Conservation (phyloP, 164 flowering plant genomes). For the Dillenia turbinata region DNA sequence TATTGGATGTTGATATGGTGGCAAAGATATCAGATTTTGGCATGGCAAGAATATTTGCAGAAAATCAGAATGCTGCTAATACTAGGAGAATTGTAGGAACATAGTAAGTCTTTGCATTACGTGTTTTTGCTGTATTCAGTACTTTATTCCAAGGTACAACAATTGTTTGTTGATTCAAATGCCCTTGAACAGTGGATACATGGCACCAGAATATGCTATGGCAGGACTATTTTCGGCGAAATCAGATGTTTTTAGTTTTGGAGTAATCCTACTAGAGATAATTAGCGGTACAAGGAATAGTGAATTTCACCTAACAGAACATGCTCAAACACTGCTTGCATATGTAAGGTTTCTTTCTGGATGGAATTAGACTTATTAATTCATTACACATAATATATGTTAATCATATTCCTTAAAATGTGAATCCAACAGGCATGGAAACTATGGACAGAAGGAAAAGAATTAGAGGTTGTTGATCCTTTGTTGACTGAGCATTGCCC, state of each 20-base stretch:
- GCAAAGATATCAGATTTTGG: no score
- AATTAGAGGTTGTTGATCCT: constrained; percentile 23
- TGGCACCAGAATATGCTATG: constrained; percentile 30
- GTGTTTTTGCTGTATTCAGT: no score
- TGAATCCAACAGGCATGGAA: constrained; percentile 21
- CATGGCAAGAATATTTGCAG: no score
- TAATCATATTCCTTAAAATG: background rate
- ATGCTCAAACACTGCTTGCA: constrained; percentile 17
- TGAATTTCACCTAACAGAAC: constrained; percentile 6
- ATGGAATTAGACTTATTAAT: no score
- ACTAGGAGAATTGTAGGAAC: no score
- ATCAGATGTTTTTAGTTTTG: constrained; percentile 19
- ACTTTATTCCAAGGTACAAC: no score
- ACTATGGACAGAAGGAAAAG: constrained; percentile 24
- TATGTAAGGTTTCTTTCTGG: constrained; percentile 10
- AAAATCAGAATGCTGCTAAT: no score
- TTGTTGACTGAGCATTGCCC: constrained; percentile 4
- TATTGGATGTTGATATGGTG: no score
- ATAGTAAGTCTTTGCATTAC: no score
- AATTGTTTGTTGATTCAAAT: background rate
- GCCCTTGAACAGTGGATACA: constrained; percentile 24
- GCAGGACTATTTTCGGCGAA: constrained; percentile 10
- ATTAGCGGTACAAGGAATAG: constrained; percentile 15
- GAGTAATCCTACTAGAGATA: constrained; percentile 25
- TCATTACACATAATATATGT: background rate